These are phyloP conservation scores for Tricholomella constricta DNA, from an alignment of 768 basidiomycete species.

Conservation along the genomic window DNA sequence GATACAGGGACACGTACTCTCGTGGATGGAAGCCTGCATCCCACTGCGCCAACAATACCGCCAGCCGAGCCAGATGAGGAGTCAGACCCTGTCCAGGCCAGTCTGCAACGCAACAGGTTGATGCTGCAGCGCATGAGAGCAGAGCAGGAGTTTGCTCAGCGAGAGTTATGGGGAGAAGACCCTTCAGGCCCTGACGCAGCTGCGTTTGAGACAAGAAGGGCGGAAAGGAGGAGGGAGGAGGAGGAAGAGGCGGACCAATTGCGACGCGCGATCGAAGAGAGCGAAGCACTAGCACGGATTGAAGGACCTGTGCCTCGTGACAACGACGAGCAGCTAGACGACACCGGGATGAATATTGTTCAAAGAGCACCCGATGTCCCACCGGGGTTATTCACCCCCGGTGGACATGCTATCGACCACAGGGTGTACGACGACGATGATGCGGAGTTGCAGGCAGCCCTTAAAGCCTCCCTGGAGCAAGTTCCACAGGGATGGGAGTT, in stretches of 20 bases:
- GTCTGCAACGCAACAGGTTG: conserved; percentile 62
- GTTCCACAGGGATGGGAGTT: conserved; percentile 54
- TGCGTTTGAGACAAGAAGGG: conserved; percentile 33
- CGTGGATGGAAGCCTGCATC: conserved; percentile 4
- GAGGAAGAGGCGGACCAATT: conserved; percentile 63
- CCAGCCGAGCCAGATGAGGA: conserved; percentile 17
- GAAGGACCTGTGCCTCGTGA: conserved; percentile 24
- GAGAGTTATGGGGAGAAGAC: conserved; percentile 52
- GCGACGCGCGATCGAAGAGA: conserved; percentile 61
- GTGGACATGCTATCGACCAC: conserved; percentile 20
- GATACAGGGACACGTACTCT: conserved; percentile 19
- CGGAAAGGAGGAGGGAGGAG: conserved; percentile 32
- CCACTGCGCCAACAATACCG: neutral
- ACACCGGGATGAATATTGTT: conserved; percentile 21
- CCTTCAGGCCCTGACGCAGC: conserved; percentile 31
- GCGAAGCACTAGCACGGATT: conserved; percentile 44
- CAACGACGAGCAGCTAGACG: conserved; percentile 23
- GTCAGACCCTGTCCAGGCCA: conserved; percentile 63
- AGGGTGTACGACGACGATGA: conserved; percentile 87
- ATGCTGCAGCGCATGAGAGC: conserved; percentile 64
- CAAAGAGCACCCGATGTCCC: neutral
- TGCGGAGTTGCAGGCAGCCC: conserved; percentile 82
- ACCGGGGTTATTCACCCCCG: neutral
- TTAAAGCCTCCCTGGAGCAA: conserved; percentile 77
- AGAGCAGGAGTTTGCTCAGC: conserved; percentile 67